Base-by-base conservation (phyloP, 2,329 filamentous ascomycete species). In the Aspergillus spinulosporus region DNA sequence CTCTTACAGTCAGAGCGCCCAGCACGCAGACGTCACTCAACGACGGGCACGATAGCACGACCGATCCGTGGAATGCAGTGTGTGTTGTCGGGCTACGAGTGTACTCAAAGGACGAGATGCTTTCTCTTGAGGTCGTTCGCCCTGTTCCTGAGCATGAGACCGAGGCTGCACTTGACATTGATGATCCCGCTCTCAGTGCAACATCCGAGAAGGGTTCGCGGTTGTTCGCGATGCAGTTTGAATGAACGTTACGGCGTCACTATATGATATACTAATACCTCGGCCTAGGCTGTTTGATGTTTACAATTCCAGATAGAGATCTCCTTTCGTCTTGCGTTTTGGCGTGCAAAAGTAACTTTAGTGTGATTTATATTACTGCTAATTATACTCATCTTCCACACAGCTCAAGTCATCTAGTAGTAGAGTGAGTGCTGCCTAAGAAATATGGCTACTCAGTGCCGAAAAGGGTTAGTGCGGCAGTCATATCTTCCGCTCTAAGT, bases 51-150 rank as follows among this genome's bases (percentile, higher is more conserved):
- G 66, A 64, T 34, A 58, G 57, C 11, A 64, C 61, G 26, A 63
- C 61, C 9, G 70, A 74, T 58, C 82, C 82, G 0, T 86, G 84
- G 84, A 84, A 85, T 62, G 84, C 84, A 0, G 77, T 85, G 1
- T 84, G 82, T 59, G 82, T 86, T 11, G 77, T 86, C 3, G 84
- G 84, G 0, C 67, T 86, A 31, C 74, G 82, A 4, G 82, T 86
- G 0, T 86, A 84, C 63, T 80, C 77, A 7, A 78, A 81, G 57
- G 79, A 82, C 59, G 72, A 71, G 4, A 67, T 69, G 42, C 76
- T 84, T 36, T 77, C 72, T 2, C 76, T 86, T 14, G 75, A 80
- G 59, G 81, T 84, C 6, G 70, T 82, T n/a, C 77, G 74, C 51
- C 73, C 76, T 5, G 69, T 74, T 46, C 62, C 69, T 4, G 69